Evolutionary conservation across 352 stramenopile genomes (phyloP), one percentile per base, ranked within the genome.

Genomic region (Globisporangium apiculatum): DNA sequence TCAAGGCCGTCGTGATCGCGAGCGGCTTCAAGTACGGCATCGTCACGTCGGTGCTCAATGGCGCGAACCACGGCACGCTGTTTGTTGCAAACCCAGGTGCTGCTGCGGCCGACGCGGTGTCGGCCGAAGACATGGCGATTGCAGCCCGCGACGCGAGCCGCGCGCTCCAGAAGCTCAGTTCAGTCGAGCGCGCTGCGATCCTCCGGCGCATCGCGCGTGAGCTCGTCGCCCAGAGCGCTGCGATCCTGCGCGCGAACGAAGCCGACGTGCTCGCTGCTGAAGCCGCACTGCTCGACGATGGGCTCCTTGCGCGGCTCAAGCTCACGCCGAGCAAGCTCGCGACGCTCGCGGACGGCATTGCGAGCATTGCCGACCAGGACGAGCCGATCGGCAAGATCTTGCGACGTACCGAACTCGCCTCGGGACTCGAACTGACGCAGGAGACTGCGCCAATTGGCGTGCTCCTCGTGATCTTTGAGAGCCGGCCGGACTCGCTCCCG

Each of bases 401-500:
- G 40, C 90, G 79, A 53, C 75, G 73, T 52, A 96, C 74, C 9
- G 96, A 99, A 72, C 57, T 98, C 5, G 84, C 89, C 1, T 88
- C 87, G 43, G 94, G 95, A 17, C 73, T 98, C n/a, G 69, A 95
- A 15, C 75, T 98, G 42, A 89, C 95, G 51, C 89, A 98, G 60
- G 93, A 97, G 56, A 98, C 95, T 5, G 85, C 94, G 0, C 89
- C 97, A 14, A 99, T 99, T 66, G 97, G 97, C 36, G 96, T 99
- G 37, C 67, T 99, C 8, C 92, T 99, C 57, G 95, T 99, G 49
- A 98, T 99, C 62, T 99, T 99, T 63, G 97, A 99, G 73, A 98
- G 89, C 57, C 78, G 97, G 14, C 97, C 97, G 11, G 97, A 99
- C 70, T 98, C 86, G 18, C 64, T 97, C 31, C 90, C 93, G 17